A percentile compares a stretch with the other conserved stretches of the same genome.
phyloP scores from a whole-genome alignment of 1,139 yeast species.

The Arxiozyma bovina region DNA sequence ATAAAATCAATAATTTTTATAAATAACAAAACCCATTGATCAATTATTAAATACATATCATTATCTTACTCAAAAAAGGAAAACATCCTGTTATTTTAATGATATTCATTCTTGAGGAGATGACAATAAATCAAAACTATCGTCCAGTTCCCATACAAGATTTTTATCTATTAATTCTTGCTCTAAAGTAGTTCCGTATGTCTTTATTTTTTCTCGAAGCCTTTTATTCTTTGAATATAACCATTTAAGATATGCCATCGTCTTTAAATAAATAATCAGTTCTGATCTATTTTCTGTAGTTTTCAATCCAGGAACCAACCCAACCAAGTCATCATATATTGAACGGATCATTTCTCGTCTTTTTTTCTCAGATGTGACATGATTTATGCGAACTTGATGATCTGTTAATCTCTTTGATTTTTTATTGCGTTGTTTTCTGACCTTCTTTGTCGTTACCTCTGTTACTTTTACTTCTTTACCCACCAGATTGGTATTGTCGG shows the following conservation, averaged over 20 bases:
- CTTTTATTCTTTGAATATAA: conserved; percentile 22
- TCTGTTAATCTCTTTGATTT: conserved; percentile 26
- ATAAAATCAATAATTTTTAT: too few relatives aligned
- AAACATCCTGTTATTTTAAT: background rate
- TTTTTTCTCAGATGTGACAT: conserved; percentile 36
- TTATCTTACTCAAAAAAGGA: background rate
- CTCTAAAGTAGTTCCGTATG: conserved; percentile 3
- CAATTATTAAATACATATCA: background rate
- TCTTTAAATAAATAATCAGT: conserved; percentile 29
- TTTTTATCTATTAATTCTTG: background rate
- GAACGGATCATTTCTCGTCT: conserved; percentile 35
- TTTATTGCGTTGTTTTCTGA: conserved; percentile 16
- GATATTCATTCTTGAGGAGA: background rate
- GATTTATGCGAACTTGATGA: conserved; percentile 36
- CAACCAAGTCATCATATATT: conserved; percentile 35
- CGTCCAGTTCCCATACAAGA: conserved; percentile 14
- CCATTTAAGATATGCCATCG: conserved; percentile 27
- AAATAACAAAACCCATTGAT: too few relatives aligned
- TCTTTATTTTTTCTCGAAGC: conserved; percentile 16
- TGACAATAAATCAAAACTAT: background rate
- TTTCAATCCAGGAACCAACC: conserved; percentile 33
- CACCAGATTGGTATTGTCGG: background rate
- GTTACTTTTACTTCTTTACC: background rate
- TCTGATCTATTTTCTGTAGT: conserved; percentile 35
- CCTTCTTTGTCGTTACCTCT: conserved; percentile 7